Conservation (phyloP, 2,329 filamentous ascomycete genomes). For the Teratosphaeria zuluensis region DNA sequence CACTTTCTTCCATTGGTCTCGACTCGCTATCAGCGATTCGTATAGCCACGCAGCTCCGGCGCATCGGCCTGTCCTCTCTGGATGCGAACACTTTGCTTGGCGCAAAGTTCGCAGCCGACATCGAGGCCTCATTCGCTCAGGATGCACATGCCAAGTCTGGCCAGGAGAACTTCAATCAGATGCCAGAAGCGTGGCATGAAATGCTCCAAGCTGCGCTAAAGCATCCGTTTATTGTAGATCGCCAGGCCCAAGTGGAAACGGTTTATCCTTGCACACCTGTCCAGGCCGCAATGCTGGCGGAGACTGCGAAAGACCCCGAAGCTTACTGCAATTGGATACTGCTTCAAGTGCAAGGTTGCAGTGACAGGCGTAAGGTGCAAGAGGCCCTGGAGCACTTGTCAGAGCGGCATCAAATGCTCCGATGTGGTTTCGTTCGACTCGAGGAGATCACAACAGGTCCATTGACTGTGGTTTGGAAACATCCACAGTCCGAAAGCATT, state of each 20-base stretch:
- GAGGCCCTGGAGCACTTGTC: constrained; percentile 43
- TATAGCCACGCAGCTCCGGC: constrained; percentile 55
- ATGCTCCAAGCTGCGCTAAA: background rate
- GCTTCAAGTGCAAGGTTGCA: constrained; percentile 41
- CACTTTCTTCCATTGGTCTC: constrained; percentile 38
- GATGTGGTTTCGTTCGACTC: constrained; percentile 61
- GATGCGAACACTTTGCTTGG: constrained; percentile 54
- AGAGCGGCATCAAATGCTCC: constrained; percentile 54
- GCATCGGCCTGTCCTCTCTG: constrained; percentile 41
- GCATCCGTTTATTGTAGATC: background rate
- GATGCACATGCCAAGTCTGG: background rate
- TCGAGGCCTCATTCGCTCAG: constrained; percentile 5
- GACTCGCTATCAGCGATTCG: constrained; percentile 57
- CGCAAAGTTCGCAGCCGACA: constrained; percentile 37
- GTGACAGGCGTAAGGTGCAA: constrained; percentile 7
- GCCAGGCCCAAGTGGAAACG: constrained; percentile 19
- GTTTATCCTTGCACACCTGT: constrained; percentile 58
- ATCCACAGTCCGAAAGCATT: constrained; percentile 28
- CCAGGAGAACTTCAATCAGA: background rate
- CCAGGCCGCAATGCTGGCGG: constrained; percentile 70
- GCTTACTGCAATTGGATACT: constrained; percentile 74
- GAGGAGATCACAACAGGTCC: constrained; percentile 39
- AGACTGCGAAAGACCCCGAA: constrained; percentile 50
- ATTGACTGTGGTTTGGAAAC: constrained; percentile 55
- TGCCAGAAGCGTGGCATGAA: background rate